Conservation (phyloP, 73 alveolate genomes). For the Symbiodinium pilosum region DNA sequence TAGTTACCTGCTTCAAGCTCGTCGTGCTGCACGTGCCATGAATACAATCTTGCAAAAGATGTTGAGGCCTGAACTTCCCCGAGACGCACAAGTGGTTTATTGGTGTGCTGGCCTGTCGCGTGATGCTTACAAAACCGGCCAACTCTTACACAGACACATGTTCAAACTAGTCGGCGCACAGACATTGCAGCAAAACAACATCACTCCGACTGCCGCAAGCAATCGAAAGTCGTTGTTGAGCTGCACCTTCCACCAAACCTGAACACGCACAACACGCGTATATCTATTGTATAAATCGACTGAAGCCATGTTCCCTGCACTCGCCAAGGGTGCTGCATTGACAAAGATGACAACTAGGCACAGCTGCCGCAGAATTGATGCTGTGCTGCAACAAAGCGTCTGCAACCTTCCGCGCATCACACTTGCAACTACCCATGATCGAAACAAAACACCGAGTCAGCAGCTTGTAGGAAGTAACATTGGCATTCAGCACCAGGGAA, state of each 20-base stretch:
- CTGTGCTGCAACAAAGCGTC: conserved; percentile 10
- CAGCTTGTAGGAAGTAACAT: conserved; percentile 62
- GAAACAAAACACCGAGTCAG: no score
- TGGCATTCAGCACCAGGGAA: conserved; percentile 47
- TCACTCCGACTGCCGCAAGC: conserved; percentile 37
- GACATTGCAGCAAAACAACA: conserved; percentile 29
- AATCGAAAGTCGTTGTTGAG: background rate
- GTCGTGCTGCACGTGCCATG: background rate
- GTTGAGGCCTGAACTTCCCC: background rate
- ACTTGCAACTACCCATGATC: no score
- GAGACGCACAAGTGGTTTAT: no score
- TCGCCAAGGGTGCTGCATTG: background rate
- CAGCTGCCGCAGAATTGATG: conserved; percentile 49
- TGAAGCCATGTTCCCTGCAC: background rate
- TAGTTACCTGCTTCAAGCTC: no score
- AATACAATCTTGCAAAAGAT: background rate
- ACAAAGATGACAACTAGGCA: conserved; percentile 52
- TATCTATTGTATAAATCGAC: background rate
- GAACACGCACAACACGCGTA: background rate
- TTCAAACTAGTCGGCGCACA: background rate
- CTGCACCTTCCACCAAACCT: conserved; percentile 92
- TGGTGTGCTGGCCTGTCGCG: no score
- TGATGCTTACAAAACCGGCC: no score
- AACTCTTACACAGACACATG: no score
- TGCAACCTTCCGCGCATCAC: conserved; percentile 3